Percentiles rank a stretch among this genome's conserved stretches.
Evolutionary conservation across 305 asterid genomes (phyloP).

Genomic region (Fraxinus paxiana): DNA sequence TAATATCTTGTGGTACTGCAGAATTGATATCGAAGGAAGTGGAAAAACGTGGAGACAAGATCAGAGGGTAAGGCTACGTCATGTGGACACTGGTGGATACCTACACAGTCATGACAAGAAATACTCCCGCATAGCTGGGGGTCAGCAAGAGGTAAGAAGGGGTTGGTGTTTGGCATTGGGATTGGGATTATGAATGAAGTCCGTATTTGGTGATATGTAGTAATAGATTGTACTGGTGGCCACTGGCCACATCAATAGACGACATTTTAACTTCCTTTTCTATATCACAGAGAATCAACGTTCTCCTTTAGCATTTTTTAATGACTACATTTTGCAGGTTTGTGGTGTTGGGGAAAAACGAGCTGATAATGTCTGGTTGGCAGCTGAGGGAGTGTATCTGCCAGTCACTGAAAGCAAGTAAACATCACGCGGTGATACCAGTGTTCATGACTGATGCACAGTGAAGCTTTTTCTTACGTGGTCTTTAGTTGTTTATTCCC

Average conservation of each 20-base stretch:
- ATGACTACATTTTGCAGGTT: constrained; percentile 50
- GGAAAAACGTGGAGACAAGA: constrained; percentile 98
- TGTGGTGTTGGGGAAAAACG: constrained; percentile 78
- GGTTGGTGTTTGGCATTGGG: neutral
- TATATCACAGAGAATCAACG: neutral
- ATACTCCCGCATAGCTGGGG: constrained; percentile 91
- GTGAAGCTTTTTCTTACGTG: neutral
- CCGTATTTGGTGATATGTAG: neutral
- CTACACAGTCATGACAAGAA: constrained; percentile 96
- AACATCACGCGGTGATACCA: neutral
- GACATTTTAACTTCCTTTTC: neutral
- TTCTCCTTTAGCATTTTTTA: neutral
- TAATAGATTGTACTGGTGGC: neutral
- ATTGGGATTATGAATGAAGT: neutral
- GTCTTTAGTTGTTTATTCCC: neutral
- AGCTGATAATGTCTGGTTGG: constrained; percentile 86
- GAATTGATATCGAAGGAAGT: constrained; percentile 88
- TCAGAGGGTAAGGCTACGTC: constrained; percentile 79
- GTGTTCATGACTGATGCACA: neutral
- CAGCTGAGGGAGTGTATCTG: constrained; percentile 90
- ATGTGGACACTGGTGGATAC: constrained; percentile 79
- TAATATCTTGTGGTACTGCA: constrained; percentile 23
- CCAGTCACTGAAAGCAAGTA: constrained; percentile 61
- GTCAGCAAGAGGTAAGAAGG: constrained; percentile 85
- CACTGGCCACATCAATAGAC: neutral